These are phyloP conservation scores for Solanum pennellii DNA, from an alignment of 257 asterid genomes.

Conservation along the genomic window DNA sequence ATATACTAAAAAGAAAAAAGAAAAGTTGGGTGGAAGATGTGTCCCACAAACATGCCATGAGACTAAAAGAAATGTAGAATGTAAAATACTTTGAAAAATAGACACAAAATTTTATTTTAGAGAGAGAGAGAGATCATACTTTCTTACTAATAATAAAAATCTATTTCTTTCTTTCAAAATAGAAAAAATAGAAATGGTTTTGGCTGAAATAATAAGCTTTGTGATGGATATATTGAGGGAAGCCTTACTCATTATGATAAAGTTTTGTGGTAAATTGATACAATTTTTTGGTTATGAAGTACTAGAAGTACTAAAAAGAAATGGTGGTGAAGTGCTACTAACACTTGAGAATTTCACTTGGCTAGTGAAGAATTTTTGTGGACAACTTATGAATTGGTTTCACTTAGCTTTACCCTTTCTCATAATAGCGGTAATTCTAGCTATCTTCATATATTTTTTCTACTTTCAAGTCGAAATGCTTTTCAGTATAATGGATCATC, in stretches of 20 bases:
- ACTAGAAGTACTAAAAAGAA: no score
- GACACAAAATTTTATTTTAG: background rate
- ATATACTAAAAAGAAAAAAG: no score
- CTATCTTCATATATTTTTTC: background rate
- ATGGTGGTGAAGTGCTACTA: background rate
- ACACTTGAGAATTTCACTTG: background rate
- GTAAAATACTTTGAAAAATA: background rate
- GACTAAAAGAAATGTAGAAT: background rate
- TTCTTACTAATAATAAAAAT: no score
- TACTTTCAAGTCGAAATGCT: background rate
- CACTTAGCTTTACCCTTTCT: slow-evolving; percentile 2
- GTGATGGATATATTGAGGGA: slow-evolving; percentile 15
- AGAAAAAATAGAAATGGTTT: background rate
- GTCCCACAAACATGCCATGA: background rate
- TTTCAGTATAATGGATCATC: background rate
- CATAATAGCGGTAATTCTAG: background rate
- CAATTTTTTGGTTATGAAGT: background rate
- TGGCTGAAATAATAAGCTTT: background rate
- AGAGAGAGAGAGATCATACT: background rate
- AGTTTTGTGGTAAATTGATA: background rate
- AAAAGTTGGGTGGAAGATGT: background rate
- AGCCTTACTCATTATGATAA: background rate
- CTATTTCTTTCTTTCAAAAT: background rate
- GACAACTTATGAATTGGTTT: slow-evolving; percentile 11
- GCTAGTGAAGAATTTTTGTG: background rate